A percentile compares a stretch with the other conserved stretches of the same genome.
Evolutionary conservation across 352 stramenopile genomes (phyloP).

Genomic region (Phytophthora europaea): DNA sequence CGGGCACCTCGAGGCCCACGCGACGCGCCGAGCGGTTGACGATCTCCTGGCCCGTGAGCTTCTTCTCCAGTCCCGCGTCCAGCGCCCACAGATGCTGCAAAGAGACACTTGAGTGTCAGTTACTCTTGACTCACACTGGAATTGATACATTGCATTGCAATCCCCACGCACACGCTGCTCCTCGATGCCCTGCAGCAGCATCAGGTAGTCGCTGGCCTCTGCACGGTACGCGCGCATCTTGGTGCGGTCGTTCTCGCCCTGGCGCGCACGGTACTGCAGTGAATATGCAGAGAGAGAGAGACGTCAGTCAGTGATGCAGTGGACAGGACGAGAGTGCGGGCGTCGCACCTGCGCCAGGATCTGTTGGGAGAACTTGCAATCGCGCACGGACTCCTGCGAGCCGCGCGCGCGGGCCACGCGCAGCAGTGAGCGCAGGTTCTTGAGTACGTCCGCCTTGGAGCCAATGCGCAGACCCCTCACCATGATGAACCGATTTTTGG

Average conservation of each 20-base stretch:
- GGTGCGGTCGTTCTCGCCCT: constrained; percentile 78
- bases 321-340: constrained; percentile 2
- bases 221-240: constrained; percentile 80
- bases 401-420: constrained; percentile 72
- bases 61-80: constrained; percentile 76
- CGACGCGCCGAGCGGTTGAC: constrained; percentile 80
- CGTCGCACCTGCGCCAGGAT: constrained; percentile 71
- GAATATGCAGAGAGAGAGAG: constrained; percentile 8
- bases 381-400: constrained; percentile 49
- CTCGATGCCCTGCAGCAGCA: constrained; percentile 73
- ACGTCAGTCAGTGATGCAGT: constrained; percentile 7
- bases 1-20: constrained; percentile 80
- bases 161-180: constrained; percentile 71
- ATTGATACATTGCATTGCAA: constrained; percentile 3
- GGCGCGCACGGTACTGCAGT: constrained; percentile 70
- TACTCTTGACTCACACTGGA: neutral
- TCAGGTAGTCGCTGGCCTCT: constrained; percentile 78
- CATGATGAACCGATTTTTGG: constrained; percentile 50
- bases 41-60: constrained; percentile 75
- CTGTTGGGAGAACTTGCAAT: constrained; percentile 80
- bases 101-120: constrained; percentile 14
- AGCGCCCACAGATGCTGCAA: constrained; percentile 76
- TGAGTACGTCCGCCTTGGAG: constrained; percentile 85
- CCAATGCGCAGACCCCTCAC: constrained; percentile 78
- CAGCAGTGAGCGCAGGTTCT: constrained; percentile 80